phyloP scores from a whole-genome alignment of 1,284 basidiomycete species.

The Lignosus rhinocerotis region DNA sequence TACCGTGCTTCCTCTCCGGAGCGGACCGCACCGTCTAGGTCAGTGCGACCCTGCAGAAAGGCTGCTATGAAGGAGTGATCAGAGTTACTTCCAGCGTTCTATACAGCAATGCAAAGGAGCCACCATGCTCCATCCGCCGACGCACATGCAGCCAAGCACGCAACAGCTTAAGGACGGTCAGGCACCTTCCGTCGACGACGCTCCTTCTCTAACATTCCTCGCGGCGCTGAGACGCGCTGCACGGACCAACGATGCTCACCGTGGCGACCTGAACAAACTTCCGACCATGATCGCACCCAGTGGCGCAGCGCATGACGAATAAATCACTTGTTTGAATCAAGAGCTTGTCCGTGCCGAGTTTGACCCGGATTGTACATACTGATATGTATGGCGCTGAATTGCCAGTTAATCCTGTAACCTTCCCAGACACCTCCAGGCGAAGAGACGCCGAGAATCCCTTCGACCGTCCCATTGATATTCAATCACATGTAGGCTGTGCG shows the following conservation, averaged over 20 bases:
- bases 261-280: slow-evolving; percentile 2
- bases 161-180: not conserved
- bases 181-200: not conserved
- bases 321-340: slow-evolving; percentile 10
- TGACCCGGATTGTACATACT: slow-evolving; percentile 19
- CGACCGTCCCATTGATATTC: not conserved
- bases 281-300: slow-evolving; percentile 18
- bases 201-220: not conserved
- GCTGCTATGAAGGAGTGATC: slow-evolving; percentile 8
- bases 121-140: slow-evolving; percentile 9
- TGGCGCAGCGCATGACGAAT: slow-evolving; percentile 6
- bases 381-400: slow-evolving; percentile 11
- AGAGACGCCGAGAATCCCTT: not conserved
- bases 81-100: slow-evolving; percentile 1
- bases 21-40: slow-evolving; percentile 1
- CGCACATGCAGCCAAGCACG: not conserved
- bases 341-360: slow-evolving; percentile 14
- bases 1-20: not conserved
- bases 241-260: not conserved
- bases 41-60: slow-evolving; percentile 2
- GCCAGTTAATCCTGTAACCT: not conserved
- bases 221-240: not conserved
- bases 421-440: not conserved
- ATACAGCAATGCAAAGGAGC: not conserved
- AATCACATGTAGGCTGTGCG: slow-evolving; percentile 6